Base-by-base conservation (phyloP, 2,329 filamentous ascomycete genomes). In the Phialophora verrucosa region DNA sequence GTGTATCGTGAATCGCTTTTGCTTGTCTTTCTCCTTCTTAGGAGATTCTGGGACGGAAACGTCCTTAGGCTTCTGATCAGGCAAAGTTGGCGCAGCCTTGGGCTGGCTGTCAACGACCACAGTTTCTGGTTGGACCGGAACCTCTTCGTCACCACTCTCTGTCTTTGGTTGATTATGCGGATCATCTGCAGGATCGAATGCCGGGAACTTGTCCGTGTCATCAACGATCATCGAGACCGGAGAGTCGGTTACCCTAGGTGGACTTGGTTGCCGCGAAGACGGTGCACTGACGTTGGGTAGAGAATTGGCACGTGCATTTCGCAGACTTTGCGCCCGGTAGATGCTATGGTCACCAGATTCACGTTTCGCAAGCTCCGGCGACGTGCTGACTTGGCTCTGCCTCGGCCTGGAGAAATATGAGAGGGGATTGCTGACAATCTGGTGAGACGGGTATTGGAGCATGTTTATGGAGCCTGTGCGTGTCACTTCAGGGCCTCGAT, bases 371-470 rank as follows among this genome's bases (percentile, higher is more conserved):
- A 55, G 63, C 31, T 69, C 66, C n/a, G 68, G 68, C 51, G 68
- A 69, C 11, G 67, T 64, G 59, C 64, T 66, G n/a, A 71, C 50
- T n/a, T 63, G 62, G 60, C 69, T 70, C 50, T 71, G 70, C 20
- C 71, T 59, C 12, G 71, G 71, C 55, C 71, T 60, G 23, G 71
- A 73, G 51, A 73, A 73, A 49, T 72, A 64, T 2, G 71, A 73
- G 44, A 73, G 60, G 14, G 71, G 71, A 57, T 73, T 73, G 5
- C 64, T 58, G 8, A 73, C 71, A 59, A 73, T 73, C 27, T 66
- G 54, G 20, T 64, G 61, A 10, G 70, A 65, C 32, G 71, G 71
- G 25, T 63, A 60, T 38, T 69, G 69, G 38, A 73, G 63, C 70
- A 73, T 73, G 49, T 68, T 71, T 56, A 70, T 60, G 10, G 69